A percentile compares a stretch with the other conserved stretches of the same genome.
Evolutionary conservation across 2,329 filamentous ascomycete genomes (phyloP).

Genomic region (Beauveria medogensis): DNA sequence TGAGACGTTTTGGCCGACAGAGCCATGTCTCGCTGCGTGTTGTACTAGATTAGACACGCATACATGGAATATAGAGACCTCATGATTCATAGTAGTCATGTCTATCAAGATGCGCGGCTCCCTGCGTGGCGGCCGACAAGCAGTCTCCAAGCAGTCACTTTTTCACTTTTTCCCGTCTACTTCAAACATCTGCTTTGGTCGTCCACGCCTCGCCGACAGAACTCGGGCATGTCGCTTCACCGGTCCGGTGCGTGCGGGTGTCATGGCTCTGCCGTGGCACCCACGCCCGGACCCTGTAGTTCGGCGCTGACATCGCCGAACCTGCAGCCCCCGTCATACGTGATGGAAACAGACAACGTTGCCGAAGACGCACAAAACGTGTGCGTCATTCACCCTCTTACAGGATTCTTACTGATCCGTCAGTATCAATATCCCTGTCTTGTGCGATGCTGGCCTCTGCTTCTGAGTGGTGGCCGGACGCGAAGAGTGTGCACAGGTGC

Average conservation of each 20-base stretch:
- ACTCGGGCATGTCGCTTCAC: not conserved
- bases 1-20: too few relatives aligned
- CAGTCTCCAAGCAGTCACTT: too few relatives aligned
- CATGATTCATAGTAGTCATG: too few relatives aligned
- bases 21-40: too few relatives aligned
- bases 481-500: not conserved
- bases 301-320: not conserved
- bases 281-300: too few relatives aligned
- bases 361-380: not conserved
- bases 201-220: not conserved
- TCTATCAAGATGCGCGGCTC: too few relatives aligned
- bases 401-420: not conserved
- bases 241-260: not conserved
- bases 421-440: not conserved
- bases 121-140: too few relatives aligned
- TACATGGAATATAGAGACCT: too few relatives aligned
- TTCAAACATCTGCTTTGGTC: too few relatives aligned
- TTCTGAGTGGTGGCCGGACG: not conserved
- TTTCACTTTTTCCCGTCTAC: too few relatives aligned
- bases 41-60: too few relatives aligned
- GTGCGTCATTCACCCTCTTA: not conserved
- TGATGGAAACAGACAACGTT: not conserved
- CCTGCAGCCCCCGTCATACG: not conserved
- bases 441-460: not conserved
- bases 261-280: not conserved